Evolutionary conservation across 495 filamentous ascomycete species (phyloP).

Genomic region (Elasticomyces elasticus): DNA sequence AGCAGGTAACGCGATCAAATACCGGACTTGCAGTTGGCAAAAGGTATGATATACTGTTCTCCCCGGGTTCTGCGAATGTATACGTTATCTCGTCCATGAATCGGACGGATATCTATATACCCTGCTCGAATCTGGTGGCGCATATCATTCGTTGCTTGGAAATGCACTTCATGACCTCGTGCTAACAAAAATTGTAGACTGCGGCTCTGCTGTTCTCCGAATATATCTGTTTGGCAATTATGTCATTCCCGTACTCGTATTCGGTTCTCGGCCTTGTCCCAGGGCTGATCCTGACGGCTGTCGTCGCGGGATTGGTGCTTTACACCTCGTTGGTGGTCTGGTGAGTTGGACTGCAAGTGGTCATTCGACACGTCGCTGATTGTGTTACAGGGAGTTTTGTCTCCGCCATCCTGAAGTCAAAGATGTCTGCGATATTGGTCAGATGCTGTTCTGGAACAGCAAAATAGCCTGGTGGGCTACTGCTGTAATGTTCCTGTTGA

Average conservation of each 20-base stretch:
- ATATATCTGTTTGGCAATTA: conserved; percentile 88
- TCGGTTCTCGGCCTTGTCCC: conserved; percentile 78
- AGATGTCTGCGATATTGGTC: conserved; percentile 85
- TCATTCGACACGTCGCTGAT: not conserved
- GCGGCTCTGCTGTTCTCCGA: conserved; percentile 80
- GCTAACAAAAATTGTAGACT: conserved; percentile 43
- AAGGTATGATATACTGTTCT: conserved; percentile 52
- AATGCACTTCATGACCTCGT: not conserved
- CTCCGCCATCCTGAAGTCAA: conserved; percentile 75
- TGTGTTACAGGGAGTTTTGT: conserved; percentile 58
- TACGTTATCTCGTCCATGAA: not conserved
- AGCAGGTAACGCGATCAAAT: conserved; percentile 69
- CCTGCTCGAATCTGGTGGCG: too few species aligned
- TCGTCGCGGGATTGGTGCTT: conserved; percentile 62
- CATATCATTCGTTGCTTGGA: not conserved
- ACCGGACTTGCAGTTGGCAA: conserved; percentile 81
- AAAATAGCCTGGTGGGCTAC: conserved; percentile 74
- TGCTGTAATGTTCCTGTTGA: conserved; percentile 78
- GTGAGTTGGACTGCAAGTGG: conserved; percentile 31
- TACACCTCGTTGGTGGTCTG: conserved; percentile 81
- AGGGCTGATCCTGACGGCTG: conserved; percentile 69
- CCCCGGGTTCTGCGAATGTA: not conserved
- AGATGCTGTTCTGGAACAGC: conserved; percentile 74
- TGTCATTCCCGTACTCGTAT: conserved; percentile 89
- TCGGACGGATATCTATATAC: not conserved